Conservation (phyloP, 108 stramenopile genomes). For the Cylindrotheca closterium region DNA sequence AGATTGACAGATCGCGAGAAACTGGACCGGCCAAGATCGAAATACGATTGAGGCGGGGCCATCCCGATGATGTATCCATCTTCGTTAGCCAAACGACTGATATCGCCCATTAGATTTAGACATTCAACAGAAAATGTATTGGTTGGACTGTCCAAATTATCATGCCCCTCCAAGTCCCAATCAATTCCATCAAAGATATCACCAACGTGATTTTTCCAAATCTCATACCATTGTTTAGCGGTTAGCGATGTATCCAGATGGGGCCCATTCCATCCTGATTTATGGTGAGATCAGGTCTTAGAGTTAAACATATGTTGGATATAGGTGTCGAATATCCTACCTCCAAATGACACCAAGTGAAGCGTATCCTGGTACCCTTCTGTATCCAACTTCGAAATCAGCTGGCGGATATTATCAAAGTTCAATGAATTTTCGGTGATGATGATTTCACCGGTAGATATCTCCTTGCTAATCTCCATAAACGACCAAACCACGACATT, state of each 20-base stretch:
- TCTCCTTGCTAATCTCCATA: slow-evolving; percentile 12
- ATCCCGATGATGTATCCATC: slow-evolving; percentile 72
- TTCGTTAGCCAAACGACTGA: slow-evolving; percentile 43
- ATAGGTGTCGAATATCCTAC: too few relatives aligned
- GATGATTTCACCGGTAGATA: background rate
- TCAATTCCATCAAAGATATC: slow-evolving; percentile 77
- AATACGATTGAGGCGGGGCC: slow-evolving; percentile 85
- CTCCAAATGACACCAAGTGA: slow-evolving; percentile 71
- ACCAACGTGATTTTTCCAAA: slow-evolving; percentile 35
- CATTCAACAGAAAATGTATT: slow-evolving; percentile 48
- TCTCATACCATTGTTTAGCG: slow-evolving; percentile 46
- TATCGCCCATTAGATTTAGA: slow-evolving; percentile 60
- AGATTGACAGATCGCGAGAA: slow-evolving; percentile 48
- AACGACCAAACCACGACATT: slow-evolving; percentile 80
- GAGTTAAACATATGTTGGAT: too few relatives aligned
- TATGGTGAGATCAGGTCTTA: too few relatives aligned
- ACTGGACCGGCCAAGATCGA: slow-evolving; percentile 45
- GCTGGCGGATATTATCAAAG: slow-evolving; percentile 26
- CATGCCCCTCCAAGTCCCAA: slow-evolving; percentile 87
- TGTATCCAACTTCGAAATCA: slow-evolving; percentile 28
- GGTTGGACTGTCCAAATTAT: slow-evolving; percentile 44
- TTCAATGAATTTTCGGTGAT: slow-evolving; percentile 25
- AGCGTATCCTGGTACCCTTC: slow-evolving; percentile 43
- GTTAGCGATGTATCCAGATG: slow-evolving; percentile 45
- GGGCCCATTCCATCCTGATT: slow-evolving; percentile 84